phyloP scores from a whole-genome alignment of 225 moss, liverwort and hornwort species.

The Pseudoscleropodium purum region DNA sequence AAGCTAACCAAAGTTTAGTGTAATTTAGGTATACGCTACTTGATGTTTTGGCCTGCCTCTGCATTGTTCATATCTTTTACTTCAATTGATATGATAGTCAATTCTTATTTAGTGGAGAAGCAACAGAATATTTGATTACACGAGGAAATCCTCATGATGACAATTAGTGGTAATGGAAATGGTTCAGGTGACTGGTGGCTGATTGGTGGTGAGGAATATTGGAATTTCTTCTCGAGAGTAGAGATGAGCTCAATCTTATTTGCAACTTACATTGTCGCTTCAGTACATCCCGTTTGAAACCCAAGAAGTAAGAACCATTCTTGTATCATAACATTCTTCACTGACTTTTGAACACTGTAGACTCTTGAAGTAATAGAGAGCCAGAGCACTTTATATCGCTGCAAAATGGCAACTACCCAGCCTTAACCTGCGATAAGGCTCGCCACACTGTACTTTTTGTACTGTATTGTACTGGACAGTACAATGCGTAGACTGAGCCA shows the following conservation, averaged over 20 bases:
- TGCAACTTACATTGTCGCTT: neutral
- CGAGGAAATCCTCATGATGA: neutral
- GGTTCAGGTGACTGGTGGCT: neutral
- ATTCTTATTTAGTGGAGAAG: neutral
- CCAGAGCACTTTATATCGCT: neutral
- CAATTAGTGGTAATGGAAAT: neutral
- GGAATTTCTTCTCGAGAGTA: neutral
- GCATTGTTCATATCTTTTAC: neutral
- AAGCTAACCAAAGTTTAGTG: neutral
- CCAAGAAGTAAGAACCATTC: neutral
- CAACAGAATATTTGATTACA: neutral
- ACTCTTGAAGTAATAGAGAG: neutral
- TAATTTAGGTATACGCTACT: neutral
- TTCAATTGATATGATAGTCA: neutral
- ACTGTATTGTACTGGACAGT: neutral
- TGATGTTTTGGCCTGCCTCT: neutral
- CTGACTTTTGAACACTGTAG: neutral
- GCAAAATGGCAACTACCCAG: neutral
- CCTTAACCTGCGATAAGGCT: neutral
- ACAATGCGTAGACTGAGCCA: neutral
- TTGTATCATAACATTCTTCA: no score
- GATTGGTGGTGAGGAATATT: neutral
- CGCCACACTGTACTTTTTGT: neutral
- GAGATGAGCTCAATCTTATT: neutral
- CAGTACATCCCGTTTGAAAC: neutral